phyloP scores from a whole-genome alignment of 164 flowering plant genomes.

The Paratinospora sagittata region DNA sequence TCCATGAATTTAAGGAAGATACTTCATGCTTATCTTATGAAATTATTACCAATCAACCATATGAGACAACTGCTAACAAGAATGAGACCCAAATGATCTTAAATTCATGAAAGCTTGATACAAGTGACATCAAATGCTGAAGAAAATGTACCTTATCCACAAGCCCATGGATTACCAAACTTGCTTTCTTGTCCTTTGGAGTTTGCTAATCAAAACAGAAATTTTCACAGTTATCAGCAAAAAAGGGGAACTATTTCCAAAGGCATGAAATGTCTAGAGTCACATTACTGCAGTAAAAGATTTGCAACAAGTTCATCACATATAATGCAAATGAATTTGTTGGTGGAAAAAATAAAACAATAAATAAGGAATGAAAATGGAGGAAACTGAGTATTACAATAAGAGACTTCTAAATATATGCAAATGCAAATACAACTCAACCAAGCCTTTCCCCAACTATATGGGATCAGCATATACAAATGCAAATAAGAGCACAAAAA shows the following conservation, averaged over 20 bases:
- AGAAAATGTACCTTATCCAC: constrained; percentile 70
- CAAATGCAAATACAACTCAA: too few relatives aligned
- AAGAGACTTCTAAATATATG: too few relatives aligned
- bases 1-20: background rate
- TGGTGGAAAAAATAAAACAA: too few relatives aligned
- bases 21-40: background rate
- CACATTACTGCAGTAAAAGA: background rate
- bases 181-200: constrained; percentile 97
- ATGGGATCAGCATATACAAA: too few relatives aligned
- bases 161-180: constrained; percentile 75
- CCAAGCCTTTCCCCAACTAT: too few relatives aligned
- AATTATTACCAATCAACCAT: background rate
- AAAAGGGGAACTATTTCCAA: background rate
- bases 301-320: background rate
- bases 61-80: background rate
- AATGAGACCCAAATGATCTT: background rate
- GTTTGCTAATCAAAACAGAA: constrained; percentile 50
- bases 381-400: too few relatives aligned
- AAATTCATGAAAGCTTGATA: background rate
- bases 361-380: too few relatives aligned
- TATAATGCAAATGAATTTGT: too few relatives aligned
- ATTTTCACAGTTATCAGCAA: constrained; percentile 3
- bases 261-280: background rate
- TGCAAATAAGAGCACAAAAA: too few relatives aligned
- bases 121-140: background rate